phyloP scores from a whole-genome alignment of 495 filamentous ascomycete genomes.

The Letharia lupina region DNA sequence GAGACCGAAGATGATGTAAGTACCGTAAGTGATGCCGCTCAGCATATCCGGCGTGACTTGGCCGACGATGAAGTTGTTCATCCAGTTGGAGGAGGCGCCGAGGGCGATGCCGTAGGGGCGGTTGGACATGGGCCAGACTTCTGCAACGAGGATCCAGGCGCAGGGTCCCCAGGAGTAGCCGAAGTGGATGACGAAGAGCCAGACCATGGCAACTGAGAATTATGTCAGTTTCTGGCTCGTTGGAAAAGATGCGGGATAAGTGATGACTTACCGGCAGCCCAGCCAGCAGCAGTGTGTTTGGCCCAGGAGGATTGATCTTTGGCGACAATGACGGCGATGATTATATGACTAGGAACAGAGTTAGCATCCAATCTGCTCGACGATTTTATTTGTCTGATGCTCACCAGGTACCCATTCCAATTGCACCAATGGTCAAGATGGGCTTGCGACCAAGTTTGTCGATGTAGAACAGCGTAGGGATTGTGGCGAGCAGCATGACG shows the following conservation, averaged over 20 bases:
- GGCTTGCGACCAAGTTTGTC: conserved; percentile 61
- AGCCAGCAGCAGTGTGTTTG: conserved; percentile 38
- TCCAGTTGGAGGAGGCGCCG: conserved; percentile 57
- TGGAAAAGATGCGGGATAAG: too few species aligned
- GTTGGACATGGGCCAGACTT: conserved; percentile 57
- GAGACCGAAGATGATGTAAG: conserved; percentile 39
- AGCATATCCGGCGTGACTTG: conserved; percentile 45
- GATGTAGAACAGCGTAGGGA: conserved; percentile 55
- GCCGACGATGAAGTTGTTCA: conserved; percentile 34
- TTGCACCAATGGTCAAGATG: conserved; percentile 63
- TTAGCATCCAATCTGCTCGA: background rate
- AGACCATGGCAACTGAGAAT: conserved; percentile 47
- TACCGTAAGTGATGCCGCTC: conserved; percentile 46
- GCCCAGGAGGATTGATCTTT: conserved; percentile 55
- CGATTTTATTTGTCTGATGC: background rate
- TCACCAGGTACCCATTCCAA: conserved; percentile 57
- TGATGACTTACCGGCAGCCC: conserved; percentile 32
- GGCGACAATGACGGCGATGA: conserved; percentile 62
- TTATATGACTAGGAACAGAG: conserved; percentile 51
- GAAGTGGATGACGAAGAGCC: conserved; percentile 55
- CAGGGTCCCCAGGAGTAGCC: conserved; percentile 51
- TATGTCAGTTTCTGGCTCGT: too few species aligned
- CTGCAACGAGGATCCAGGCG: conserved; percentile 57
- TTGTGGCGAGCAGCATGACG: conserved; percentile 56
- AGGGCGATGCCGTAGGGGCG: conserved; percentile 57